These are phyloP conservation scores for Trichoderma atrobrunneum DNA, from an alignment of 2,329 filamentous ascomycete genomes.

Conservation along the genomic window DNA sequence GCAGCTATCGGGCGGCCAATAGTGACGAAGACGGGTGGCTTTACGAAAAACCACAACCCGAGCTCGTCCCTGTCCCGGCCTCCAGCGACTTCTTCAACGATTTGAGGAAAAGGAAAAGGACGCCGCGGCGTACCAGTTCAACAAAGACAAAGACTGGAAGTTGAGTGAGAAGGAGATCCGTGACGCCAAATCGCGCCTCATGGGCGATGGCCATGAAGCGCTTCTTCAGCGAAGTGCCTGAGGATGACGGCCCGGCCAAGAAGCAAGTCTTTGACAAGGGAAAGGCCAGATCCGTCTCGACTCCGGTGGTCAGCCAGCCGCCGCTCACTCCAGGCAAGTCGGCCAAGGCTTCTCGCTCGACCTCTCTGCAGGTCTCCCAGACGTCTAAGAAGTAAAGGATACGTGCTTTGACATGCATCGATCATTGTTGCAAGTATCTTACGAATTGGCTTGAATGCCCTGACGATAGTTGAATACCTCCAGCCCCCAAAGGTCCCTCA, in stretches of 20 bases:
- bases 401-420: background rate
- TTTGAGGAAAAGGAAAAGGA: background rate
- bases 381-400: background rate
- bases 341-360: background rate
- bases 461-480: too few relatives aligned
- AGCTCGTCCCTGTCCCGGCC: background rate
- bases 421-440: background rate
- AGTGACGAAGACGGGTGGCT: too few relatives aligned
- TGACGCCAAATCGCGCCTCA: background rate
- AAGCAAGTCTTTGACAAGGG: conserved; percentile 1
- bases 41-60: too few relatives aligned
- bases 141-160: background rate
- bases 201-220: conserved; percentile 7
- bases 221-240: background rate
- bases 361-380: background rate
- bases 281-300: background rate
- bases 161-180: conserved; percentile 4
- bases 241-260: background rate
- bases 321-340: background rate
- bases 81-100: conserved; percentile 15
- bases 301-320: background rate
- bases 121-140: background rate
- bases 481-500: too few relatives aligned
- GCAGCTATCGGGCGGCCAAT: background rate
- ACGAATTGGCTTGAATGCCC: background rate